Conservation (phyloP, 2,329 filamentous ascomycete species). For the Capronia coronata region DNA sequence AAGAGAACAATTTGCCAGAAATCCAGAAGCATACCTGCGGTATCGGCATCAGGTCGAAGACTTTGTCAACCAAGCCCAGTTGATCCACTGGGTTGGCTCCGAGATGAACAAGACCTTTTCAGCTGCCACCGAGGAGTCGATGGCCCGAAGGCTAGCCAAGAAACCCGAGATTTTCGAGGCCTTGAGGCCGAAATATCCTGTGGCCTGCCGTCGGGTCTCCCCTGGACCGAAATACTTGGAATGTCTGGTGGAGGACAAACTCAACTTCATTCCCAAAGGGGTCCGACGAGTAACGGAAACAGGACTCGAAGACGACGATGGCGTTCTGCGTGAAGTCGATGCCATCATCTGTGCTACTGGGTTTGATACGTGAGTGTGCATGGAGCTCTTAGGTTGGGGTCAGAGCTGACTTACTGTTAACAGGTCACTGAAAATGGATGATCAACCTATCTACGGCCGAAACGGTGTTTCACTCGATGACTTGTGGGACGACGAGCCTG, state of each 20-base stretch:
- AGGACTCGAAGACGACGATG: slow-evolving; percentile 33
- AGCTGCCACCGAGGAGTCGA: neutral
- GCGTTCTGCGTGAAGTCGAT: slow-evolving; percentile 16
- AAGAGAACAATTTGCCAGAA: neutral
- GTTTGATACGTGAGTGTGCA: slow-evolving; percentile 30
- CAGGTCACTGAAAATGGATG: neutral
- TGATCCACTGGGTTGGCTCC: neutral
- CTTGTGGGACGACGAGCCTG: neutral
- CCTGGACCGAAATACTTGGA: slow-evolving; percentile 62
- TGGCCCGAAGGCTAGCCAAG: neutral
- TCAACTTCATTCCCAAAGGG: slow-evolving; percentile 51
- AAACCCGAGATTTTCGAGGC: slow-evolving; percentile 4
- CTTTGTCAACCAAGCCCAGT: slow-evolving; percentile 1
- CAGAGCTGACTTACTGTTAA: too few species aligned
- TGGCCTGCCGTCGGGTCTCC: slow-evolving; percentile 35
- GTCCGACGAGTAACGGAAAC: slow-evolving; percentile 54
- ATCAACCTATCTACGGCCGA: neutral
- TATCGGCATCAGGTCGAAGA: slow-evolving; percentile 4
- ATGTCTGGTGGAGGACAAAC: slow-evolving; percentile 54
- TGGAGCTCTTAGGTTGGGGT: too few species aligned
- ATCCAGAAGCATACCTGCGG: slow-evolving; percentile 1
- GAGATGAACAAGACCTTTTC: neutral
- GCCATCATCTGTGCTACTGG: slow-evolving; percentile 34
- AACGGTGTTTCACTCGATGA: neutral
- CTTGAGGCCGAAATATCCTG: neutral